Evolutionary conservation across 345 rosid species (phyloP).

Genomic region (Eucalyptus regnans): DNA sequence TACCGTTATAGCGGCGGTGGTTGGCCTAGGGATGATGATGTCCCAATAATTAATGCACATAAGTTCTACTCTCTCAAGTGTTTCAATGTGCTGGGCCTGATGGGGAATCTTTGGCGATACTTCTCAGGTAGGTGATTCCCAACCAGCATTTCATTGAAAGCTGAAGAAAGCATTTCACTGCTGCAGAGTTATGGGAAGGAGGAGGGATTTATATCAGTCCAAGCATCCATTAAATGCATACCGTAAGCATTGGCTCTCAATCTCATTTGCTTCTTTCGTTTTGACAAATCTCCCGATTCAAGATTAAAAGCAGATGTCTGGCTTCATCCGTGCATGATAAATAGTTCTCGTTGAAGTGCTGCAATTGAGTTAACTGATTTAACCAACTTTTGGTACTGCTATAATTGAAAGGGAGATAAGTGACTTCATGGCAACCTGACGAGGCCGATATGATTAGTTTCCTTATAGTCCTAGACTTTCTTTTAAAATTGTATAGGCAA

Average conservation of each 20-base stretch:
- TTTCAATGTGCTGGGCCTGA: neutral
- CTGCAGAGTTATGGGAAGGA: conserved; percentile 2
- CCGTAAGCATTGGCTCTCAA: conserved; percentile 29
- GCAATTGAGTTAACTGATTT: neutral
- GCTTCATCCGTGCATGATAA: neutral
- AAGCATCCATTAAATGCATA: conserved; percentile 35
- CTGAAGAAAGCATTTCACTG: neutral
- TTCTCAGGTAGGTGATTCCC: neutral
- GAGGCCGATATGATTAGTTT: neutral
- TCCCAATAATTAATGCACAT: neutral
- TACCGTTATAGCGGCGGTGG: neutral
- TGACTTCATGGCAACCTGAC: neutral
- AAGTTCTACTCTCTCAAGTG: neutral
- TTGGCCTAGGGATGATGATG: neutral
- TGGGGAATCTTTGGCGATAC: neutral
- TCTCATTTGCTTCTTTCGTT: neutral
- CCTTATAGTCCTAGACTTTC: neutral
- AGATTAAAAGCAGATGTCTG: neutral
- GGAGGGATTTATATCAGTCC: conserved; percentile 34
- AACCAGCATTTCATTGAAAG: neutral
- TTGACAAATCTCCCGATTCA: neutral
- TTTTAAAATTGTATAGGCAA: neutral
- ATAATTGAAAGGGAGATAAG: neutral
- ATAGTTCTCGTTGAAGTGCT: neutral
- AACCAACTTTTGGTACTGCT: neutral